These are phyloP conservation scores for Candida ortonii DNA, from an alignment of 805 yeast genomes.

Conservation along the genomic window DNA sequence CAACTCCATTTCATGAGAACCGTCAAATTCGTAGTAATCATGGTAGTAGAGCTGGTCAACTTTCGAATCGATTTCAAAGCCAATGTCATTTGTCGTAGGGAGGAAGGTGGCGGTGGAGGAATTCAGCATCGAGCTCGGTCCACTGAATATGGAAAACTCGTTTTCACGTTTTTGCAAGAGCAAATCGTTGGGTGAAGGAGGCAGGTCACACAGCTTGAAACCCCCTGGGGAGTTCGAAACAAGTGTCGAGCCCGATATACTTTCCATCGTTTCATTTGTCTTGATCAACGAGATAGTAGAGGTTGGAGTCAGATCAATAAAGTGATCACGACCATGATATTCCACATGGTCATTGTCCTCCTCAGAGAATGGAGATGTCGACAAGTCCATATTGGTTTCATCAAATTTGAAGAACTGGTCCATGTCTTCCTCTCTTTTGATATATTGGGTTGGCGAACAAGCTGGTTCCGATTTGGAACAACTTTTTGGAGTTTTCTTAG, in stretches of 20 bases:
- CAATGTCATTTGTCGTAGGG: conserved; percentile 4
- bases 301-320: conserved; percentile 25
- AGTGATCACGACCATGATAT: conserved; percentile 6
- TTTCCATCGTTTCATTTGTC: conserved; percentile 30
- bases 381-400: conserved; percentile 14
- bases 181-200: conserved; percentile 15
- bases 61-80: conserved; percentile 8
- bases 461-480: conserved; percentile 1
- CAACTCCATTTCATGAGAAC: conserved; percentile 24
- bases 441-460: conserved; percentile 1
- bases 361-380: conserved; percentile 21
- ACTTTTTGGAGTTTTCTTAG: conserved; percentile 1
- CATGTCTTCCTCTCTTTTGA: conserved; percentile 11
- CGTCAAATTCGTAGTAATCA: conserved; percentile 25
- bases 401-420: conserved; percentile 18
- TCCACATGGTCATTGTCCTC: conserved; percentile 20
- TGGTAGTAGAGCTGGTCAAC: conserved; percentile 14
- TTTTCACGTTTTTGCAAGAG: conserved; percentile 1
- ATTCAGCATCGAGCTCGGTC: conserved; percentile 13
- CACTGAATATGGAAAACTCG: conserved; percentile 14
- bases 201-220: conserved; percentile 20
- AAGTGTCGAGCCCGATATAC: conserved; percentile 22
- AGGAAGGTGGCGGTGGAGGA: conserved; percentile 9
- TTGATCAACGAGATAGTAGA: conserved; percentile 24
- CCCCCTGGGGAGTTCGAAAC: conserved; percentile 21